Base-by-base conservation (phyloP, 164 flowering plant species). In the Platanus orientalis region DNA sequence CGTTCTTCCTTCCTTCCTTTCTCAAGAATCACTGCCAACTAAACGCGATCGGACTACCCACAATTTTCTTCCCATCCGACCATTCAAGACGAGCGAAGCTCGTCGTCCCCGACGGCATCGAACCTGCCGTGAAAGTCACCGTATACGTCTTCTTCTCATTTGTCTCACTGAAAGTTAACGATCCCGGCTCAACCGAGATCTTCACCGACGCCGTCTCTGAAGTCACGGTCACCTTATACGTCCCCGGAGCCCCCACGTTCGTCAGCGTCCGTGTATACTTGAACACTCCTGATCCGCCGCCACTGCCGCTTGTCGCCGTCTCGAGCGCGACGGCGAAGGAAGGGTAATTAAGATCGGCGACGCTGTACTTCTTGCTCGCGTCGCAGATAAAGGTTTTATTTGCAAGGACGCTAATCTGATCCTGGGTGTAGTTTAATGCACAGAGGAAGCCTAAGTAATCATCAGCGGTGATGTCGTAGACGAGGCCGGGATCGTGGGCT, bases 401-500 rank as follows among this genome's bases (percentile, higher is more conserved):
- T 2, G 90, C 64, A 7, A 77, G 30, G 9, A 6, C 30, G 56
- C 68, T 76, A 20, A 92, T 84, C 49, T 74, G 75, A 11, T 45
- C 36, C 3, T 80, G 19, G 13, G 71, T 82, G 65, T 86, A 90
- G 50, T 81, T 73, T n/a, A 84, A 60, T 17, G 97, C 90, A 63
- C 98, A 93, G 14, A 93, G 82, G 70, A 88, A 90, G 54, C 68
- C 65, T 1, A 90, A 52, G 62, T 93, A 93, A 71, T 89, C 88
- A 2, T 83, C 81, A n/a, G 60, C 68, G 0, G 79, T 66, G 58
- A 74, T 60, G 65, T 93, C 92, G 58, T 93, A 93, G 21, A 93
- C 92, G 1, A 93, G 86, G 28, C 98, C 97, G 0, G 98, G 98
- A 68, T 88, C 82, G 5, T 88, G 82, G 20, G 98, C 96, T 21